These are phyloP conservation scores for Pythium volutum DNA, from an alignment of 352 stramenopile genomes.

Conservation along the genomic window DNA sequence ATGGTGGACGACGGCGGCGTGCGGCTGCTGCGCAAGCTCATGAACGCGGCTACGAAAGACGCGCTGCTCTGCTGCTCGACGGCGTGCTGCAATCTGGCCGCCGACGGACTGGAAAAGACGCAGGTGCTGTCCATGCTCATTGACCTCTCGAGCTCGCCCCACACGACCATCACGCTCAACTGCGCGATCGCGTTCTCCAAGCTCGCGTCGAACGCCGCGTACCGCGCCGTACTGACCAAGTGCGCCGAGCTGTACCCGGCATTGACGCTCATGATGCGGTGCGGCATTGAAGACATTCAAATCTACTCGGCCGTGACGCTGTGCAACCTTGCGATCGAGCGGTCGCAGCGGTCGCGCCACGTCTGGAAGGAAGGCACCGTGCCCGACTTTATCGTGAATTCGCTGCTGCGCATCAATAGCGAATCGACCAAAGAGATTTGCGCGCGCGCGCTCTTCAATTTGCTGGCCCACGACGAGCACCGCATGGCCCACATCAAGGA, in stretches of 20 bases:
- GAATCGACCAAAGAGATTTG: slow-evolving; percentile 89
- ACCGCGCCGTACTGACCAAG: slow-evolving; percentile 57
- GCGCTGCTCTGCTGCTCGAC: slow-evolving; percentile 68
- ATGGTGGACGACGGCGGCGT: slow-evolving; percentile 72
- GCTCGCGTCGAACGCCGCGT: slow-evolving; percentile 54
- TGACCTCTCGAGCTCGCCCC: slow-evolving; percentile 58
- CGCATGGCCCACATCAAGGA: slow-evolving; percentile 83
- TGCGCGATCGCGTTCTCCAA: slow-evolving; percentile 81
- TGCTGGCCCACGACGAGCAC: slow-evolving; percentile 80
- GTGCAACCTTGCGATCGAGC: slow-evolving; percentile 81
- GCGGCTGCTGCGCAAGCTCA: slow-evolving; percentile 62
- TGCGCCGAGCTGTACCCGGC: slow-evolving; percentile 70
- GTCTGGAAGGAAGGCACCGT: slow-evolving; percentile 87
- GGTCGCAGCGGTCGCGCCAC: slow-evolving; percentile 50
- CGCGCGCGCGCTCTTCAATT: slow-evolving; percentile 78
- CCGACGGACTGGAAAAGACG: slow-evolving; percentile 66
- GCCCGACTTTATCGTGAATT: slow-evolving; percentile 89
- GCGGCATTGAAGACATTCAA: slow-evolving; percentile 83
- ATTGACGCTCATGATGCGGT: slow-evolving; percentile 87
- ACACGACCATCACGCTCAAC: slow-evolving; percentile 64
- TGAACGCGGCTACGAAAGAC: slow-evolving; percentile 56
- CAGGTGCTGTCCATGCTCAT: slow-evolving; percentile 76
- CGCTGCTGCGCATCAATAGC: slow-evolving; percentile 85
- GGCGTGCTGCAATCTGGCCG: slow-evolving; percentile 72
- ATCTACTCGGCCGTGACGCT: slow-evolving; percentile 87